Conservation (phyloP, 2,329 filamentous ascomycete species). For the Myriosclerotinia curreyana region DNA sequence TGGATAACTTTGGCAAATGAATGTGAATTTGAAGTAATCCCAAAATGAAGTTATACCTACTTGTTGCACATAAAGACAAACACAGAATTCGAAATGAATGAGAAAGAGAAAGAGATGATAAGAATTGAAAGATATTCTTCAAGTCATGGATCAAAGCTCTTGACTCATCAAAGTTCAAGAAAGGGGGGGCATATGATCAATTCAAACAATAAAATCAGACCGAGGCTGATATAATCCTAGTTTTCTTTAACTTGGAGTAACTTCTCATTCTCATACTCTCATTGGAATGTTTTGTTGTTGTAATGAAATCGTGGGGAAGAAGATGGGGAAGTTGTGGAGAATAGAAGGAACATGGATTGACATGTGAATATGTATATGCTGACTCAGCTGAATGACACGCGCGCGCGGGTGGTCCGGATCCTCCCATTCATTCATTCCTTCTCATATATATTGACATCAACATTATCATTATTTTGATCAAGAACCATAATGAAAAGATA, state of each 20-base stretch:
- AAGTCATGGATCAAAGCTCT: neutral
- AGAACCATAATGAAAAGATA: too few relatives aligned
- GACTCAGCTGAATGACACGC: neutral
- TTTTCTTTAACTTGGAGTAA: neutral
- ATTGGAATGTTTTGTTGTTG: neutral
- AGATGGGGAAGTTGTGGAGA: too few relatives aligned
- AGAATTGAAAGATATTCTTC: neutral
- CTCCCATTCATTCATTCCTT: neutral
- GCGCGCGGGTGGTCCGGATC: too few relatives aligned
- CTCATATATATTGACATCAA: neutral
- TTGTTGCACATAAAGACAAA: neutral
- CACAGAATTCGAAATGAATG: neutral
- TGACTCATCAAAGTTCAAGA: neutral
- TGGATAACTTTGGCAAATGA: neutral
- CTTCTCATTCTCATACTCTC: too few relatives aligned
- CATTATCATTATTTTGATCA: too few relatives aligned
- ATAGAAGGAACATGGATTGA: too few relatives aligned
- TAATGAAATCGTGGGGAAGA: slow-evolving; percentile 9
- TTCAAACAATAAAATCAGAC: neutral
- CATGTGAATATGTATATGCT: slow-evolving; percentile 8
- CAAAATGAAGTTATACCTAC: neutral
- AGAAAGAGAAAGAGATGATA: neutral
- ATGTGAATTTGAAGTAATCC: neutral
- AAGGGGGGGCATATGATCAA: neutral
- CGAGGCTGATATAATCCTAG: neutral